Conservation (phyloP, 2,329 filamentous ascomycete genomes). For the Fusarium sp. region DNA sequence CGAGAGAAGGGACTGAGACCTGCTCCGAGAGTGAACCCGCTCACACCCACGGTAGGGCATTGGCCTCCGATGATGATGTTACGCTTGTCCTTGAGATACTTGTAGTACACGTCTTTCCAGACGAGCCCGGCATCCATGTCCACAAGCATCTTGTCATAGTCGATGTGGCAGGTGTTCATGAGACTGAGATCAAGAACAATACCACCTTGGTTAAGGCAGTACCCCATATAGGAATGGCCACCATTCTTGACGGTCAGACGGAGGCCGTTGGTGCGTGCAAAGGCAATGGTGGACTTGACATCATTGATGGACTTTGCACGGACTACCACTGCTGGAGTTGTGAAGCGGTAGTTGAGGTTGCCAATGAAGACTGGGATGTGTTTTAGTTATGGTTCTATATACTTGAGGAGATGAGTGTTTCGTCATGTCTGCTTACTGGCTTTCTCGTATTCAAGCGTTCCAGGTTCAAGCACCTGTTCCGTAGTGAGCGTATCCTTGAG, state of each 20-base stretch:
- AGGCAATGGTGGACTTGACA: background rate
- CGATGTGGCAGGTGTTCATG: background rate
- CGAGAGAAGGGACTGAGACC: constrained; percentile 9
- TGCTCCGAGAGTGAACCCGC: constrained; percentile 8
- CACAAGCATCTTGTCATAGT: background rate
- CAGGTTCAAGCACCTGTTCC: background rate
- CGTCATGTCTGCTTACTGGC: background rate
- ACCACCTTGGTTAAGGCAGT: constrained; percentile 5
- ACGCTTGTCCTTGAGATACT: constrained; percentile 5
- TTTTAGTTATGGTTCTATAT: background rate
- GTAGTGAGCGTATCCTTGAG: background rate
- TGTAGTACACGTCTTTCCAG: constrained; percentile 9
- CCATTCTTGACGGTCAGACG: constrained; percentile 7
- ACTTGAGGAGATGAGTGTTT: background rate
- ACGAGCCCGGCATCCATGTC: constrained; percentile 5
- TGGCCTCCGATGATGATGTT: constrained; percentile 7
- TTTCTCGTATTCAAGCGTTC: background rate
- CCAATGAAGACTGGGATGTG: background rate
- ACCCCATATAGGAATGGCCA: constrained; percentile 2
- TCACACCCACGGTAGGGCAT: constrained; percentile 1
- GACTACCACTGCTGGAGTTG: background rate
- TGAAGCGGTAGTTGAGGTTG: background rate
- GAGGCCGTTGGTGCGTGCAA: background rate
- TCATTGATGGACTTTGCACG: background rate
- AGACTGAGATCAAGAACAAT: constrained; percentile 8